These are phyloP conservation scores for Colletotrichum lindemuthianum DNA, from an alignment of 2,329 filamentous ascomycete species.

Conservation along the genomic window DNA sequence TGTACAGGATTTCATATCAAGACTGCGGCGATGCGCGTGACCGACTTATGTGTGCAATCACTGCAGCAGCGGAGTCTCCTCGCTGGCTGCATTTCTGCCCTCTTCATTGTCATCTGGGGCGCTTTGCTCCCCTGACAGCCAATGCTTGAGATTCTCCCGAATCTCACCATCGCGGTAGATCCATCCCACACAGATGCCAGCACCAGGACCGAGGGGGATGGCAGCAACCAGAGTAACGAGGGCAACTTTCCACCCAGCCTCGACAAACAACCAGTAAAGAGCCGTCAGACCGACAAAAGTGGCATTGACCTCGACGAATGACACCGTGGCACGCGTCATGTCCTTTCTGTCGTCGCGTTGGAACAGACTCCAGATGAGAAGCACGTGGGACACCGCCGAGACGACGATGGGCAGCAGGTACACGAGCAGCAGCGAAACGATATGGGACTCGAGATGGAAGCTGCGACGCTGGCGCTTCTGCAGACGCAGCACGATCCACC, in stretches of 20 bases:
- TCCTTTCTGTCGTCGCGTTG: conserved; percentile 58
- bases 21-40: too few relatives aligned
- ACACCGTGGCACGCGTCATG: conserved; percentile 58
- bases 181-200: conserved; percentile 51
- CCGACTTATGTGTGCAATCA: background rate
- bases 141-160: conserved; percentile 38
- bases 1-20: too few relatives aligned
- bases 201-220: conserved; percentile 50
- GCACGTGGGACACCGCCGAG: conserved; percentile 55
- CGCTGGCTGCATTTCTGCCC: conserved; percentile 37
- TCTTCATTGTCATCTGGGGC: conserved; percentile 10
- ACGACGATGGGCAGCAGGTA: conserved; percentile 57
- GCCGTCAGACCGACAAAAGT: conserved; percentile 58
- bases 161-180: conserved; percentile 51
- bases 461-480: conserved; percentile 40
- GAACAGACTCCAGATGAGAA: conserved; percentile 52
- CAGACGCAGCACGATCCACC: conserved; percentile 38
- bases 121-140: conserved; percentile 5
- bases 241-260: conserved; percentile 56
- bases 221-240: conserved; percentile 44
- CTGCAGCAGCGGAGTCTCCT: conserved; percentile 48
- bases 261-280: conserved; percentile 64
- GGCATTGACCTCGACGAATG: conserved; percentile 58
- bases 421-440: conserved; percentile 49
- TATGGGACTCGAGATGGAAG: conserved; percentile 56